phyloP scores from a whole-genome alignment of 768 basidiomycete genomes.

The Leccinum pellstonianum region DNA sequence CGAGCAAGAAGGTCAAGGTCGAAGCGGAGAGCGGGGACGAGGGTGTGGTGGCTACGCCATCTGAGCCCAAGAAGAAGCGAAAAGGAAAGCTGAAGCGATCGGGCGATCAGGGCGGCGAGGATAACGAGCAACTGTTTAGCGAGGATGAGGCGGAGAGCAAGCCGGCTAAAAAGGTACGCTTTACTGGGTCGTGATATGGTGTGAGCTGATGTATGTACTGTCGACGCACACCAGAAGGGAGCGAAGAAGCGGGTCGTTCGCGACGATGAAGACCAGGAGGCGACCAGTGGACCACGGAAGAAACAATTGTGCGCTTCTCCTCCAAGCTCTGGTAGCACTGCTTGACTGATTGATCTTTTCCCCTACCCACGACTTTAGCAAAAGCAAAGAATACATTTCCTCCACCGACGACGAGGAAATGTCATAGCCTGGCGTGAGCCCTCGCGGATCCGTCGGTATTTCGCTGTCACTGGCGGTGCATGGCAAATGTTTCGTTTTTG shows the following conservation, averaged over 20 bases:
- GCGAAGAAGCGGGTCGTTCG: slow-evolving; percentile 75
- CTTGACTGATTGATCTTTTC: background rate
- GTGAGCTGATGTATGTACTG: background rate
- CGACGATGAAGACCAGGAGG: slow-evolving; percentile 79
- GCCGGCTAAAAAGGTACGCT: slow-evolving; percentile 65
- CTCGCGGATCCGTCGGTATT: background rate
- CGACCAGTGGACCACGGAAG: slow-evolving; percentile 60
- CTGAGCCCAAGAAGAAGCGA: slow-evolving; percentile 74
- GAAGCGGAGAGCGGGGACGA: slow-evolving; percentile 54
- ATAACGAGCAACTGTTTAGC: slow-evolving; percentile 64
- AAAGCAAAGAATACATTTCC: slow-evolving; percentile 85
- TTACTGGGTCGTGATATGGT: background rate
- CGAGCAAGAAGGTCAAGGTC: slow-evolving; percentile 51
- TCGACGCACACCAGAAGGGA: slow-evolving; percentile 33
- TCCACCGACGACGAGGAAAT: slow-evolving; percentile 83
- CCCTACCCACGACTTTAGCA: slow-evolving; percentile 45
- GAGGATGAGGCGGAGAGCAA: slow-evolving; percentile 61
- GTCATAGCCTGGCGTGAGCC: slow-evolving; percentile 17
- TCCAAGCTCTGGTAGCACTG: background rate
- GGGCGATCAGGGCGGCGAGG: slow-evolving; percentile 49
- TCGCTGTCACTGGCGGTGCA: background rate
- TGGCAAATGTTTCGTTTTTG: background rate
- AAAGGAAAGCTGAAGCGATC: slow-evolving; percentile 70
- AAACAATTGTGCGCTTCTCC: slow-evolving; percentile 65
- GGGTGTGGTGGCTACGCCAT: slow-evolving; percentile 21